These are phyloP conservation scores for Sarcodon sp. DNA, from an alignment of 768 basidiomycete species.

Conservation along the genomic window DNA sequence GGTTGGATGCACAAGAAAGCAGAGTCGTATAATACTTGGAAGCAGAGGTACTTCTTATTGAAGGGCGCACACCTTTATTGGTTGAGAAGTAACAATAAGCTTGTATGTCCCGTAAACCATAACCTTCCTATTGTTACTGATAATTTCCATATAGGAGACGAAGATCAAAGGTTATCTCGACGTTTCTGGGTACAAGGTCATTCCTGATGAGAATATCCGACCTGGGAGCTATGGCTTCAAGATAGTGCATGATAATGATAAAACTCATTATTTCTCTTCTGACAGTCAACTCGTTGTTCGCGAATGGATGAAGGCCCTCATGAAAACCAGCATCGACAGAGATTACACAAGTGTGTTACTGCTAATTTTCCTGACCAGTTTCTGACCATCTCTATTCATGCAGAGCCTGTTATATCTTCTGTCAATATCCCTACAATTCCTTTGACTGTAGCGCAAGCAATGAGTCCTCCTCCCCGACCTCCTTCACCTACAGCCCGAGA, in stretches of 20 bases:
- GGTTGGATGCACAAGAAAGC: slow-evolving; percentile 98
- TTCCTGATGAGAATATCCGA: slow-evolving; percentile 84
- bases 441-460: slow-evolving; percentile 85
- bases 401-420: slow-evolving; percentile 91
- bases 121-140: background rate
- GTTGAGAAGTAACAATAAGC: slow-evolving; percentile 59
- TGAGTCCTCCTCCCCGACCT: slow-evolving; percentile 92
- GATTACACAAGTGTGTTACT: slow-evolving; percentile 71
- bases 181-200: slow-evolving; percentile 82
- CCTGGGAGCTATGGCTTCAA: slow-evolving; percentile 94
- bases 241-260: slow-evolving; percentile 80
- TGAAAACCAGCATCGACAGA: slow-evolving; percentile 94
- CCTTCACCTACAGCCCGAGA: slow-evolving; percentile 83
- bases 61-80: slow-evolving; percentile 89
- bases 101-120: slow-evolving; percentile 22
- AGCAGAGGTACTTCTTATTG: slow-evolving; percentile 80
- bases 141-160: slow-evolving; percentile 46
- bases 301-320: slow-evolving; percentile 99
- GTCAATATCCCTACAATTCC: slow-evolving; percentile 97
- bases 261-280: slow-evolving; percentile 84
- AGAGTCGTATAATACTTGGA: slow-evolving; percentile 90
- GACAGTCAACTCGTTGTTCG: slow-evolving; percentile 75
- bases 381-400: slow-evolving; percentile 3
- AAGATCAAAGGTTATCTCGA: slow-evolving; percentile 96
- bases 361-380: background rate